These are phyloP conservation scores for Cymodocea nodosa DNA, from an alignment of 116 monocot species.

Conservation along the genomic window DNA sequence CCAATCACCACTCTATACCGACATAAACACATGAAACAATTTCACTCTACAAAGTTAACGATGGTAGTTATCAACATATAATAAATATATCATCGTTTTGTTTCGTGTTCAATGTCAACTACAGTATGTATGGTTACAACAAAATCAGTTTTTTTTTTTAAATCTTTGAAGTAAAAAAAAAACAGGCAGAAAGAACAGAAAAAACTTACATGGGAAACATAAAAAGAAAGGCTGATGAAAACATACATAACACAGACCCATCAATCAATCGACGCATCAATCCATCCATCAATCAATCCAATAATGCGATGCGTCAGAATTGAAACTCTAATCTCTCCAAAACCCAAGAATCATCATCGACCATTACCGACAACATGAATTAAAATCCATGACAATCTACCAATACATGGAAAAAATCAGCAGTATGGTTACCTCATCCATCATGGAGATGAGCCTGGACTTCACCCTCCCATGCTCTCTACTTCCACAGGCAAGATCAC, in stretches of 20 bases:
- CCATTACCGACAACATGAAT: not conserved
- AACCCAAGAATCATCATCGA: not conserved
- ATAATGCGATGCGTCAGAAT: not conserved
- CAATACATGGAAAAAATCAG: not conserved
- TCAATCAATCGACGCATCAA: conserved; percentile 9
- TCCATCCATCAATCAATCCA: conserved; percentile 4
- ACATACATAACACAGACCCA: conserved; percentile 1
- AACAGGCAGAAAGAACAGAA: not conserved
- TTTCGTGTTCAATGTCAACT: no score
- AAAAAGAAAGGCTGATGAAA: not conserved
- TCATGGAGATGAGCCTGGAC: conserved; percentile 58
- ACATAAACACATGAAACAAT: no score
- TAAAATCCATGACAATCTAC: not conserved
- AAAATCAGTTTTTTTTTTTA: no score
- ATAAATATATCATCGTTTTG: no score
- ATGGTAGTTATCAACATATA: no score
- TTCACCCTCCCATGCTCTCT: conserved; percentile 48
- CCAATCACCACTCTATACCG: no score
- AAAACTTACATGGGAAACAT: not conserved
- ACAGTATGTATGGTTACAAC: no score
- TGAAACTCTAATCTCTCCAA: not conserved
- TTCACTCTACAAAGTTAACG: no score
- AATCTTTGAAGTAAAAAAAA: no score
- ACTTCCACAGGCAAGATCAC: not conserved
- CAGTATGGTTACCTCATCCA: conserved; percentile 49